Evolutionary conservation across 352 stramenopile species (phyloP).

Genomic region (Aphanomyces stellatus): DNA sequence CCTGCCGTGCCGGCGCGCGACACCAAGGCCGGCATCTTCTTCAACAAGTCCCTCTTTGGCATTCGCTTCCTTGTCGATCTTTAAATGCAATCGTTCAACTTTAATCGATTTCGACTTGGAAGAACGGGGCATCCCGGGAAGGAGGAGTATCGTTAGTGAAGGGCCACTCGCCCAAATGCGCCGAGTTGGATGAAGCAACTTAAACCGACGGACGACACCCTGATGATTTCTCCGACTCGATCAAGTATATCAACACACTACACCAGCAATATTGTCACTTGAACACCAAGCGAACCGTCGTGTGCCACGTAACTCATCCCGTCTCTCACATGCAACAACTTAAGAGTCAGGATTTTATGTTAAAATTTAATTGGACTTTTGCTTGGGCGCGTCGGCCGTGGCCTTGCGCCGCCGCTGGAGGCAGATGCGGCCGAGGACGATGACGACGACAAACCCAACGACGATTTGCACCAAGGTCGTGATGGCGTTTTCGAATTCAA

Average conservation of each 20-base stretch:
- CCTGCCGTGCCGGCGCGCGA: neutral
- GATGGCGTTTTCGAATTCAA: conserved; percentile 59
- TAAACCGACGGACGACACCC: no score
- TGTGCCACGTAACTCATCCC: no score
- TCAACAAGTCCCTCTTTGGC: neutral
- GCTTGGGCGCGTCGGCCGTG: neutral
- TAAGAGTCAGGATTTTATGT: no score
- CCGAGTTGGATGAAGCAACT: no score
- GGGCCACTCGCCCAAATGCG: no score
- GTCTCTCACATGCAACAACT: neutral
- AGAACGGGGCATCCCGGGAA: neutral
- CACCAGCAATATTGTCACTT: no score
- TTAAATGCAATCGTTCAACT: no score
- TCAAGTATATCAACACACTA: no score
- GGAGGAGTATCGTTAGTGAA: no score
- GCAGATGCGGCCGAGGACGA: conserved; percentile 22
- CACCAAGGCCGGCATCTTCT: neutral
- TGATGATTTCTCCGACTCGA: no score
- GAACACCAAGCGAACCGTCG: no score
- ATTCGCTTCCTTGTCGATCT: neutral
- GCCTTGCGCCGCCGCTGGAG: neutral
- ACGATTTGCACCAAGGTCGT: conserved; percentile 51
- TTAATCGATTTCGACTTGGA: neutral
- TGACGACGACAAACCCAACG: conserved; percentile 29
- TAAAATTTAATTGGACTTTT: conserved; percentile 6